phyloP scores from a whole-genome alignment of 1,284 basidiomycete genomes.

The Leccinum fallax region DNA sequence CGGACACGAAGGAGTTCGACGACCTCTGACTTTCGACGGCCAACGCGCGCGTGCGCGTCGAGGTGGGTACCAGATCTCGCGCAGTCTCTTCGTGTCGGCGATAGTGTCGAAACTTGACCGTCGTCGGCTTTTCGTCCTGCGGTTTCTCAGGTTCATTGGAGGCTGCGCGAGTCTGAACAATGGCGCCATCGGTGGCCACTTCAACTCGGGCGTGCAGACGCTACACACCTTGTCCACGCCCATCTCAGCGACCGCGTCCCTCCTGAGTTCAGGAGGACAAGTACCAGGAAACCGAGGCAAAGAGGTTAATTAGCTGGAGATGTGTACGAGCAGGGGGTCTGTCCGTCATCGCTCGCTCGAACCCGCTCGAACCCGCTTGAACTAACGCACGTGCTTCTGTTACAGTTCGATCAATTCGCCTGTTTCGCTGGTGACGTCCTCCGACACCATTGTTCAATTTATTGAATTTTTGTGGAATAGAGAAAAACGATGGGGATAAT shows the following conservation, averaged over 20 bases:
- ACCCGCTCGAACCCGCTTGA: neutral
- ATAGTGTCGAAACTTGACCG: neutral
- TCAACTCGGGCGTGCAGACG: constrained; percentile 29
- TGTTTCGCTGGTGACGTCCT: constrained; percentile 13
- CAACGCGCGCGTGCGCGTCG: constrained; percentile 23
- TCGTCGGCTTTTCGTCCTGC: neutral
- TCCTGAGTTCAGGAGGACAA: too few species aligned
- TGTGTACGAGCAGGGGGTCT: neutral
- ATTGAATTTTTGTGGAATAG: too few species aligned
- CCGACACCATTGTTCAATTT: neutral
- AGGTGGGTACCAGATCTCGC: constrained; percentile 26
- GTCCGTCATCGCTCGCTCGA: neutral
- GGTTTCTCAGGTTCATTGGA: constrained; percentile 38
- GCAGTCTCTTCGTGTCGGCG: neutral
- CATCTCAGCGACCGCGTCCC: constrained; percentile 37
- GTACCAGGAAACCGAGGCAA: too few species aligned
- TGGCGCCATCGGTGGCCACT: constrained; percentile 43
- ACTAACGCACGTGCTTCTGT: neutral
- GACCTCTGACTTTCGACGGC: constrained; percentile 27
- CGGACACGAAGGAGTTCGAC: constrained; percentile 35
- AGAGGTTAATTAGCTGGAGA: neutral
- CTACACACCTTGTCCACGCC: constrained; percentile 4
- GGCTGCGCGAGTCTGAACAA: constrained; percentile 38
- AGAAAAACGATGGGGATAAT: too few species aligned
- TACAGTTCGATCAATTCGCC: constrained; percentile 18